phyloP scores from a whole-genome alignment of 352 stramenopile species.

The Blastocystis sp. region DNA sequence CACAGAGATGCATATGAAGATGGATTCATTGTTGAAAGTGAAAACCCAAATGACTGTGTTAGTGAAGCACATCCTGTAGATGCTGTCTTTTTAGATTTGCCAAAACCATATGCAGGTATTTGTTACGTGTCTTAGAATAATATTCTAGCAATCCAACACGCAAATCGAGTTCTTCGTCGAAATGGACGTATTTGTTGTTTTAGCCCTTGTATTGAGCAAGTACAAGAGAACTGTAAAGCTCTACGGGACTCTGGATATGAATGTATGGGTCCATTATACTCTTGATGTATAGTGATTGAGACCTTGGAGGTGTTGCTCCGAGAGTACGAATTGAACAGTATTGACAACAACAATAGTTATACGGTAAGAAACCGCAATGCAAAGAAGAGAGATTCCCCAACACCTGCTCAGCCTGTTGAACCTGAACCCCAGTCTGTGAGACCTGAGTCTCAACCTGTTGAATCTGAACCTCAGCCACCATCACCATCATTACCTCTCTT shows the following conservation, averaged over 20 bases:
- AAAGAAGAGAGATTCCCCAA: background rate
- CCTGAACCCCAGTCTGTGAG: background rate
- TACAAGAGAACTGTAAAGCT: constrained; percentile 83
- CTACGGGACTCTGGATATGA: constrained; percentile 80
- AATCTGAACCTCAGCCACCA: background rate
- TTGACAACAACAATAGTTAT: constrained; percentile 65
- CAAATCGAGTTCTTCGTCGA: constrained; percentile 85
- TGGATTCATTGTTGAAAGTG: constrained; percentile 71
- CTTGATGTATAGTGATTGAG: constrained; percentile 64
- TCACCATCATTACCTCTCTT: background rate
- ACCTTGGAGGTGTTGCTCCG: constrained; percentile 70
- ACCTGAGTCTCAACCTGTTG: background rate
- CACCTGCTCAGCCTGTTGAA: background rate
- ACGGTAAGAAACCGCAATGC: constrained; percentile 26
- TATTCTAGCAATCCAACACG: constrained; percentile 83
- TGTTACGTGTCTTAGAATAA: background rate
- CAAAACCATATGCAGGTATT: constrained; percentile 84
- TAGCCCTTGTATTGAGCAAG: constrained; percentile 97
- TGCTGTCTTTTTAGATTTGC: constrained; percentile 94
- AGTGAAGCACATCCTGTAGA: constrained; percentile 75
- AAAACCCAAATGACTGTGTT: constrained; percentile 57
- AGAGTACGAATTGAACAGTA: constrained; percentile 67
- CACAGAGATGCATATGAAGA: constrained; percentile 91
- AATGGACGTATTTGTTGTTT: constrained; percentile 90
- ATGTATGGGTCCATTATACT: background rate